Base-by-base conservation (phyloP, 75 land plant species). In the Pinus albicaulis region DNA sequence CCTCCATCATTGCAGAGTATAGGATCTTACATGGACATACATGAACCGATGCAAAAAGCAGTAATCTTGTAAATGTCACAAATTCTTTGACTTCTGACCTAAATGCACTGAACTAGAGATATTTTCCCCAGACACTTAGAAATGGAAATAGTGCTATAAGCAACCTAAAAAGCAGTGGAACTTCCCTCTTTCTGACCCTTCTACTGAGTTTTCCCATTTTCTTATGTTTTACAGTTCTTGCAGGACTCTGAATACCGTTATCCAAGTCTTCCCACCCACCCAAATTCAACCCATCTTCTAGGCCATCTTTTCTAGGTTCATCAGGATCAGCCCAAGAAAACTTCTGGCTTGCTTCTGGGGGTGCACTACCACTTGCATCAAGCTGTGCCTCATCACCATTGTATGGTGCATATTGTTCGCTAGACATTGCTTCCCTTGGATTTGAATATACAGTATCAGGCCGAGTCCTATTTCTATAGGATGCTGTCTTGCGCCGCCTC, bases 261-360 rank as follows among this genome's bases (percentile, higher is more conserved):
- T 72, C 74, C 74, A 72, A 55, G 25, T 72, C 74, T 19, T 72
- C 74, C 74, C 74, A 72, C 8, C 74, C 74, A 24, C 74, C 74
- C 56, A 72, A 55, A 48, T 72, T 72, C 57, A 55, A 53, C 19
- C 74, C 74, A 72, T 16, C 61, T 26, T 20, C 28, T 55, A 25
- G 14, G 28, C 34, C 34, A 52, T 52, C 57, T 38, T 48, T 26
- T 26, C 20, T 72, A 24, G 57, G 55, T 23, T 38, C 41, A 3
- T 72, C 74, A 55, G 56, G 56, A 55, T 55, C 57, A 17, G 34
- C 57, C 74, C 74, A 72, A 14, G 74, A 72, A 52, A 48, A 53
- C 24, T 52, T 55, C 19, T 24, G 19, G 3, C 34, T 72, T 8
- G 31, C 8, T 52, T 72, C 74, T 72, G 57, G 57, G 15, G 56